phyloP scores from a whole-genome alignment of 2,329 filamentous ascomycete genomes.

The Aspergillus melleus region DNA sequence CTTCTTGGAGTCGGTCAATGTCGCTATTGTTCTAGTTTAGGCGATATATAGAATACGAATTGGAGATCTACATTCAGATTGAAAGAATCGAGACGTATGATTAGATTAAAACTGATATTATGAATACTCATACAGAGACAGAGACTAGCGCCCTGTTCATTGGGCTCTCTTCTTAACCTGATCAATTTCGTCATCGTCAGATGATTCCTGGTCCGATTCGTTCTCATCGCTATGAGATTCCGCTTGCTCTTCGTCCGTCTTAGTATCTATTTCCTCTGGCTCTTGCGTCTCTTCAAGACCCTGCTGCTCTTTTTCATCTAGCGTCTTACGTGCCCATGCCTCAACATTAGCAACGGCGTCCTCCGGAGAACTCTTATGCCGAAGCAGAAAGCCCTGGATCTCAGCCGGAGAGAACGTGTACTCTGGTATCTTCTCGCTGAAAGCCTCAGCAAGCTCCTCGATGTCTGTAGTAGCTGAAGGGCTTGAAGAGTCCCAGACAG shows the following conservation, averaged over 20 bases:
- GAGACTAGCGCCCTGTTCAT: background rate
- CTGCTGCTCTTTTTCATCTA: slow-evolving; percentile 1
- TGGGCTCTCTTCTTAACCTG: background rate
- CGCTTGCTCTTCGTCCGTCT: background rate
- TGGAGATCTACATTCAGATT: too few relatives aligned
- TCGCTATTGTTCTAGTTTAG: background rate
- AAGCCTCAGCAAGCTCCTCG: slow-evolving; percentile 43
- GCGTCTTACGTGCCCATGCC: slow-evolving; percentile 34
- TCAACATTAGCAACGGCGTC: slow-evolving; percentile 46
- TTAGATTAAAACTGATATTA: background rate
- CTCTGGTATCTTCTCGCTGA: slow-evolving; percentile 48
- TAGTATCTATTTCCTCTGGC: background rate
- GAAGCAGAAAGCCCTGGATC: slow-evolving; percentile 54
- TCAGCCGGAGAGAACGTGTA: slow-evolving; percentile 53
- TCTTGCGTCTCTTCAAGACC: background rate
- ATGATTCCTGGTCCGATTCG: slow-evolving; percentile 1
- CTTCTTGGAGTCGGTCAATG: background rate
- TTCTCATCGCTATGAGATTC: background rate
- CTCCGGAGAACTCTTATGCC: slow-evolving; percentile 49
- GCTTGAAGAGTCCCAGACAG: background rate
- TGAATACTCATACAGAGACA: too few relatives aligned
- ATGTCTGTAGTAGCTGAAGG: slow-evolving; percentile 25
- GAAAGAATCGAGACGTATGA: background rate
- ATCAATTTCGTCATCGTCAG: background rate
- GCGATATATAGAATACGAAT: background rate